These are phyloP conservation scores for Clonostachys rhizophaga DNA, from an alignment of 2,329 filamentous ascomycete genomes.

Conservation along the genomic window DNA sequence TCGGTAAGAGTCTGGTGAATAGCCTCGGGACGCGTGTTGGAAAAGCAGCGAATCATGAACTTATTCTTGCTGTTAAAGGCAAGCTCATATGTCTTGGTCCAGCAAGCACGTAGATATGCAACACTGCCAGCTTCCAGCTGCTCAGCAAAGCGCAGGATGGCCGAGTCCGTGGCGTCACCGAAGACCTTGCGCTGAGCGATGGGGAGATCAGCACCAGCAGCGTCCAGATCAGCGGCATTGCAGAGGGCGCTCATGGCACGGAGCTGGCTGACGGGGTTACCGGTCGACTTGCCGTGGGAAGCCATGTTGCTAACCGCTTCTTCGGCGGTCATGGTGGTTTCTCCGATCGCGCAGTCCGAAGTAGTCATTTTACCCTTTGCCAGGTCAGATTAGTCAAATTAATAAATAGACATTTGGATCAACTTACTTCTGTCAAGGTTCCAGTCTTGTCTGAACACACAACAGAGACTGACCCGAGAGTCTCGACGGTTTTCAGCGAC, in stretches of 20 bases:
- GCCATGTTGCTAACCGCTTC: slow-evolving; percentile 37
- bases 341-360: slow-evolving; percentile 61
- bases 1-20: slow-evolving; percentile 28
- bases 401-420: not conserved
- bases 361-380: slow-evolving; percentile 66
- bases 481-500: slow-evolving; percentile 74
- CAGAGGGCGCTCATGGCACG: slow-evolving; percentile 61
- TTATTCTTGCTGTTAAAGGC: slow-evolving; percentile 84
- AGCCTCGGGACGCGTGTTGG: slow-evolving; percentile 26
- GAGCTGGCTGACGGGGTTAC: slow-evolving; percentile 50
- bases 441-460: slow-evolving; percentile 78
- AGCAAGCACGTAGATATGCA: slow-evolving; percentile 52
- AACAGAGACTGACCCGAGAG: slow-evolving; percentile 66
- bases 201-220: slow-evolving; percentile 46
- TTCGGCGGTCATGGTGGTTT: slow-evolving; percentile 41
- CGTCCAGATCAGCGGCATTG: slow-evolving; percentile 73
- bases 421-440: slow-evolving; percentile 52
- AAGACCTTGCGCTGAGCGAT: slow-evolving; percentile 60
- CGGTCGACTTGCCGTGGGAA: slow-evolving; percentile 12
- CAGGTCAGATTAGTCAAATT: not conserved
- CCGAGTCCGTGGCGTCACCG: slow-evolving; percentile 73
- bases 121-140: slow-evolving; percentile 48
- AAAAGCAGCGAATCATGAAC: slow-evolving; percentile 67
- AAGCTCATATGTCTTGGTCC: slow-evolving; percentile 63
- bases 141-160: slow-evolving; percentile 69